Evolutionary conservation across 2,329 filamentous ascomycete genomes (phyloP).

Genomic region (Lasiodiplodia citricola): DNA sequence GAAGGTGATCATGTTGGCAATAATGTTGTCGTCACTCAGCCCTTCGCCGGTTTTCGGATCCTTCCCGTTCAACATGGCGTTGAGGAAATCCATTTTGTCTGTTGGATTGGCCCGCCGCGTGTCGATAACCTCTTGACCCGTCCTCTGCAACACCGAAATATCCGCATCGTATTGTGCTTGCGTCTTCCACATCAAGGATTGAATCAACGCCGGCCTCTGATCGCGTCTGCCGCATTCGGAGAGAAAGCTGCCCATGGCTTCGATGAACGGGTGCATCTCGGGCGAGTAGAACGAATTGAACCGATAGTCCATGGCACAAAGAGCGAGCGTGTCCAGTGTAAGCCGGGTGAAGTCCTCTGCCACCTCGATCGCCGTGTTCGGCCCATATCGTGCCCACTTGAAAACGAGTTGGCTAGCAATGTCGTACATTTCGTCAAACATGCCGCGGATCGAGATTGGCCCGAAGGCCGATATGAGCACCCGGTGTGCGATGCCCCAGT

Average conservation of each 20-base stretch:
- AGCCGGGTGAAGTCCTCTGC: slow-evolving; percentile 46
- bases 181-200: slow-evolving; percentile 43
- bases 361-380: slow-evolving; percentile 39
- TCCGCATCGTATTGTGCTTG: slow-evolving; percentile 58
- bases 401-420: slow-evolving; percentile 68
- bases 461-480: slow-evolving; percentile 73
- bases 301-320: slow-evolving; percentile 48
- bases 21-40: slow-evolving; percentile 64
- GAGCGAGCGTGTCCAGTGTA: slow-evolving; percentile 45
- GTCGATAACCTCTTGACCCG: slow-evolving; percentile 61
- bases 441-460: slow-evolving; percentile 68
- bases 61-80: slow-evolving; percentile 62
- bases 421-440: slow-evolving; percentile 66
- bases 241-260: slow-evolving; percentile 46
- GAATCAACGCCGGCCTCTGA: slow-evolving; percentile 37
- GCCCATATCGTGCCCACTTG: slow-evolving; percentile 68
- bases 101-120: slow-evolving; percentile 59
- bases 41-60: slow-evolving; percentile 66
- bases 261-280: slow-evolving; percentile 44
- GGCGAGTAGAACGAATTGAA: slow-evolving; percentile 49
- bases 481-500: slow-evolving; percentile 64
- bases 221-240: slow-evolving; percentile 42
- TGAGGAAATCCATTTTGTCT: slow-evolving; percentile 64
- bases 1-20: slow-evolving; percentile 73
- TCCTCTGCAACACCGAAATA: slow-evolving; percentile 61